Evolutionary conservation across 495 filamentous ascomycete species (phyloP).

Genomic region (Penicillium steckii): DNA sequence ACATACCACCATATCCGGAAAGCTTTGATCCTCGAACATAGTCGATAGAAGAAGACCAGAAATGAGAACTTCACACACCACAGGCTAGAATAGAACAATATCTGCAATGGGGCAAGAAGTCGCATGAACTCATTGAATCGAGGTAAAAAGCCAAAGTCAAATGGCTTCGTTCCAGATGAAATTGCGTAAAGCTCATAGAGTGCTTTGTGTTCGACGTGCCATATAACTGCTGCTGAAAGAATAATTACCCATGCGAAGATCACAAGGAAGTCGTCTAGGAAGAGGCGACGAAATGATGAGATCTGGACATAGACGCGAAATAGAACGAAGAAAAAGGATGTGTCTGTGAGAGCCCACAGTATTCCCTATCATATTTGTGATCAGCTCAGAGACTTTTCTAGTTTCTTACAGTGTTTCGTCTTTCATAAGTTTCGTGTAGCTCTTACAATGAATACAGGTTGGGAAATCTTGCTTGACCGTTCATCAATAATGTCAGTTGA

Average conservation of each 20-base stretch:
- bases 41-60: constrained; percentile 21
- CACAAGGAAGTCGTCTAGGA: constrained; percentile 22
- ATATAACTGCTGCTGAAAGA: constrained; percentile 17
- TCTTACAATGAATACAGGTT: neutral
- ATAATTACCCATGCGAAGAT: constrained; percentile 23
- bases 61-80: constrained; percentile 29
- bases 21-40: constrained; percentile 14
- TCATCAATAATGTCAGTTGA: neutral
- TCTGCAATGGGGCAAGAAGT: constrained; percentile 9
- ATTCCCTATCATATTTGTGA: neutral
- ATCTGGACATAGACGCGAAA: constrained; percentile 22
- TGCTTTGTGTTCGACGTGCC: constrained; percentile 14
- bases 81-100: constrained; percentile 22
- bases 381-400: neutral
- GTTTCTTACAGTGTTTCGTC: too few relatives aligned
- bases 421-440: too few relatives aligned
- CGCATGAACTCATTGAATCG: constrained; percentile 14
- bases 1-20: constrained; percentile 19
- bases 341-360: constrained; percentile 17
- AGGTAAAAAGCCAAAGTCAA: constrained; percentile 2
- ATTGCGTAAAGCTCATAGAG: constrained; percentile 13
- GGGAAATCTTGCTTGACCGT: neutral
- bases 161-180: constrained; percentile 1
- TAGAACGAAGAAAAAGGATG: constrained; percentile 15
- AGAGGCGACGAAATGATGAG: constrained; percentile 19